Evolutionary conservation across 208 protist genomes (phyloP), one percentile per base, ranked within the genome.

Genomic region (Trypanosoma lewisi): DNA sequence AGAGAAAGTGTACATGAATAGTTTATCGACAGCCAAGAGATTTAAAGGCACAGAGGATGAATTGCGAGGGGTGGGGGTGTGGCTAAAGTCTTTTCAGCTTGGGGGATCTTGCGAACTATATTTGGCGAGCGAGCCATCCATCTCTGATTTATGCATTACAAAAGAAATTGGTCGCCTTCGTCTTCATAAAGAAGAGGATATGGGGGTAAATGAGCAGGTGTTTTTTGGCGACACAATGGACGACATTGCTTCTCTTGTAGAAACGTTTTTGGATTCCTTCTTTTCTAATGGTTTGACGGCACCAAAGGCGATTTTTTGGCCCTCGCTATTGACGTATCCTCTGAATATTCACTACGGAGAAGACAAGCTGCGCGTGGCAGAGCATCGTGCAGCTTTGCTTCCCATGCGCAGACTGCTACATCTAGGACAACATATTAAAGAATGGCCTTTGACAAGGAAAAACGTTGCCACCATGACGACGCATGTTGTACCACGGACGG

Each of bases 351-450:
- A 85, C 54, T 75, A 70, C 19, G 30, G 44, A 5, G 44, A 63
- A 28, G 67, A 79, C 27, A 57, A 47, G 30, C 45, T 49, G 2
- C 87, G 87, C 11, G 50, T 64, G 8, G 28, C 25, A 3, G 84
- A 93, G 70, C 87, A 93, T 53, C 55, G 57, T 14, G 68, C 67
- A 0, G 69, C 90, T 27, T 63, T 80, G 42, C 83, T 91, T 37
- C 83, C 82, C 6, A 54, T 75, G 21, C 39, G 49, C 12, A 48
- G 44, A 0, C 61, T 90, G 5, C 72, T 93, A 17, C 79, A 62
- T 41, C 37, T 64, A 1, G 33, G 66, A 19, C 47, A 82, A 42
- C 30, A 71, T 25, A 17, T 78, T 34, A 71, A 77, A 34, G 30
- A 49, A 16, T 88, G 81, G 81, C 23, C 31, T 2, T 67, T 60